These are phyloP conservation scores for Persicaria maculosa DNA, from an alignment of 148 eudicot species.

Conservation along the genomic window DNA sequence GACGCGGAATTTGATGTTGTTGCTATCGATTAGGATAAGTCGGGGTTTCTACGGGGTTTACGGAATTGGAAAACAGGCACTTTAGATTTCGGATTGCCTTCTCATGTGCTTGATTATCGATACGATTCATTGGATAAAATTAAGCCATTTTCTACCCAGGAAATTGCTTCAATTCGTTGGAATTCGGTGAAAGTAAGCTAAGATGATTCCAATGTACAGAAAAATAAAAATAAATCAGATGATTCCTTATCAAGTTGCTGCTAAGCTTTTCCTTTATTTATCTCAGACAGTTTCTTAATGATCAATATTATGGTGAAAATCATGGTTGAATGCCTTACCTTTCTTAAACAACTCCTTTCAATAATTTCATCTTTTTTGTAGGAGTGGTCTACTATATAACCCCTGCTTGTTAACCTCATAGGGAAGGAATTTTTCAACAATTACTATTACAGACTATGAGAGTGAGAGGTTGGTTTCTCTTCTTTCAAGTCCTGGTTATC, in stretches of 20 bases:
- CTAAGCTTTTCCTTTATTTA: neutral
- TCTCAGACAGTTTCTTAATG: neutral
- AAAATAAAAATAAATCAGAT: neutral
- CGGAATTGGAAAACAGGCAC: neutral
- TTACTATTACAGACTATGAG: neutral
- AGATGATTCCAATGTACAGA: neutral
- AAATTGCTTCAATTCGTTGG: neutral
- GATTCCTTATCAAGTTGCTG: neutral
- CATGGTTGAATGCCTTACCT: neutral
- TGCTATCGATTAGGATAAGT: neutral
- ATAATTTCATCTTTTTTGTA: neutral
- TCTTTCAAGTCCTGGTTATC: neutral
- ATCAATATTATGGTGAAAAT: neutral
- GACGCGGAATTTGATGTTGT: slow-evolving; percentile 2
- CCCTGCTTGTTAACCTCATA: slow-evolving; percentile 2
- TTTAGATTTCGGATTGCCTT: no score
- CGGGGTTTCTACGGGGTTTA: neutral
- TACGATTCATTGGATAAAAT: neutral
- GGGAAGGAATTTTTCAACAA: neutral
- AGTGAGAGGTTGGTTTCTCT: neutral
- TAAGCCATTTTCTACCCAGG: neutral
- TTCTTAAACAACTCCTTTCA: neutral
- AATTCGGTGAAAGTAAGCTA: neutral
- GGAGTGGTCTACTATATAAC: neutral
- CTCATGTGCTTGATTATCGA: neutral